Evolutionary conservation across 257 asterid genomes (phyloP).

Genomic region (Buddleja alternifolia): DNA sequence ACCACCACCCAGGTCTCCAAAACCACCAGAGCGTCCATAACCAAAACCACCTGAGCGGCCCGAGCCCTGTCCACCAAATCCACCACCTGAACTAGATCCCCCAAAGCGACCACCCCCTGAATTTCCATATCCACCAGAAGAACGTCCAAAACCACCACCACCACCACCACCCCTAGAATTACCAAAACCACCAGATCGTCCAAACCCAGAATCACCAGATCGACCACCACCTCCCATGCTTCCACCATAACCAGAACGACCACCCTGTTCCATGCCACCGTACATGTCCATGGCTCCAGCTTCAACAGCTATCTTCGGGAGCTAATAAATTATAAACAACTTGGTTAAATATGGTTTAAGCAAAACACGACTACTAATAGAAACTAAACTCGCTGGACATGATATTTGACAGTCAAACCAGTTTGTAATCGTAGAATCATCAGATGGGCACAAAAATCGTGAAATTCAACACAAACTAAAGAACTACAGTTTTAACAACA

Average conservation of each 20-base stretch:
- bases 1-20: slow-evolving; percentile 50
- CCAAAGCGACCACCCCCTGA: slow-evolving; percentile 50
- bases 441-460: not conserved
- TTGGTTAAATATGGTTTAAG: slow-evolving; percentile 18
- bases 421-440: slow-evolving; percentile 13
- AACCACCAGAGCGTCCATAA: slow-evolving; percentile 26
- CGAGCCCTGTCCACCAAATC: slow-evolving; percentile 53
- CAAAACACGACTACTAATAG: not conserved
- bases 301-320: slow-evolving; percentile 71
- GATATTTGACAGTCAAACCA: not conserved
- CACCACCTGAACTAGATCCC: slow-evolving; percentile 51
- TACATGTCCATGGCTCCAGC: slow-evolving; percentile 55
- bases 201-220: slow-evolving; percentile 60
- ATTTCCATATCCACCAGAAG: slow-evolving; percentile 39
- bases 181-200: slow-evolving; percentile 64
- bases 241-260: slow-evolving; percentile 46
- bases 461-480: slow-evolving; percentile 19
- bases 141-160: slow-evolving; percentile 18
- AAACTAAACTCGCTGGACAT: not conserved
- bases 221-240: slow-evolving; percentile 58
- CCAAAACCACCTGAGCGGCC: slow-evolving; percentile 47
- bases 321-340: slow-evolving; percentile 39
- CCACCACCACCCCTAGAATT: slow-evolving; percentile 40
- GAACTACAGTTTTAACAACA: slow-evolving; percentile 16
- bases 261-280: slow-evolving; percentile 48